These are phyloP conservation scores for Pelargonium myrrhifolium DNA, from an alignment of 441 rosid genomes.

Conservation along the genomic window DNA sequence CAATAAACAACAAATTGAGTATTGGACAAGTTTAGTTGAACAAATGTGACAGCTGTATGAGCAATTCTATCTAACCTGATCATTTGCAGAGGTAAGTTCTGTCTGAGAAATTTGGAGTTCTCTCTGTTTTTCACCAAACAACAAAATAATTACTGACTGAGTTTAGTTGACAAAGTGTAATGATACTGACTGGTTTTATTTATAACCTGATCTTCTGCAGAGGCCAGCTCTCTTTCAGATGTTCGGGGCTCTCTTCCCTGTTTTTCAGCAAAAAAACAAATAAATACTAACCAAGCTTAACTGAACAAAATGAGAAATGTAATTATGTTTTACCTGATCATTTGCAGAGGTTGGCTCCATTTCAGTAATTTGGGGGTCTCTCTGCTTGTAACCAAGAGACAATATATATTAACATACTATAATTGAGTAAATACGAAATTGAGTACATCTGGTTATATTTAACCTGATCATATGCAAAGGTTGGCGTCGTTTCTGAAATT, in stretches of 20 bases:
- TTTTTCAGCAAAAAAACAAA: not conserved
- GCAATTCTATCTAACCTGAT: not conserved
- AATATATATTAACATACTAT: not conserved
- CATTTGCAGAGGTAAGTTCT: conserved; percentile 3
- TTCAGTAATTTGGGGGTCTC: conserved; percentile 28
- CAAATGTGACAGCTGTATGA: not conserved
- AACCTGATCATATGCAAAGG: not conserved
- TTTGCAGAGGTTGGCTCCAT: conserved; percentile 31
- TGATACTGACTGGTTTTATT: not conserved
- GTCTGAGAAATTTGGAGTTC: conserved; percentile 4
- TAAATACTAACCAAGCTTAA: not conserved
- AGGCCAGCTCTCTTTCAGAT: not conserved
- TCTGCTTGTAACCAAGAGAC: not conserved
- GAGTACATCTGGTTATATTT: not conserved
- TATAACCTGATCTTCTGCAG: conserved; percentile 3
- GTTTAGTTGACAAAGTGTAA: not conserved
- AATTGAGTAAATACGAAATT: not conserved
- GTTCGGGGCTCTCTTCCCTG: not conserved
- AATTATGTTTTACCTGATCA: conserved; percentile 13
- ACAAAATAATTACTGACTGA: not conserved
- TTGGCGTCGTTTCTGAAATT: not conserved
- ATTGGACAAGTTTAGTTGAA: not conserved
- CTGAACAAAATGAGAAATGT: not conserved
- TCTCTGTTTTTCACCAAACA: conserved; percentile 3
- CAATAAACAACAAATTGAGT: not conserved